phyloP scores from a whole-genome alignment of 164 flowering plant species.

The Nelumbo lutea region DNA sequence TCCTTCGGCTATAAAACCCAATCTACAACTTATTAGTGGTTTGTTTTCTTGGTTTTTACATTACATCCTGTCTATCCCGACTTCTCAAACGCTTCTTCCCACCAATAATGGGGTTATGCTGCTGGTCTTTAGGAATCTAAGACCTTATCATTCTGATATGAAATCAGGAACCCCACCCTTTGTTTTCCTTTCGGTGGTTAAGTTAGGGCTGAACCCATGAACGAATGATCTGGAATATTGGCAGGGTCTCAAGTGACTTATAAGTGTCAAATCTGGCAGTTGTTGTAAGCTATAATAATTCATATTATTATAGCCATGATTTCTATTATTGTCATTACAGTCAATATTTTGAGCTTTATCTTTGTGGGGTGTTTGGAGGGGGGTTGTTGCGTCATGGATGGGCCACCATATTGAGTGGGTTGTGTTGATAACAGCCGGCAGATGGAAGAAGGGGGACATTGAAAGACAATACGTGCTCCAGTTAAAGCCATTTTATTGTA shows the following conservation, averaged over 20 bases:
- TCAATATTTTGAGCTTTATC: not conserved
- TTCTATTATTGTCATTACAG: no score
- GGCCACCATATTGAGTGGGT: constrained; percentile 26
- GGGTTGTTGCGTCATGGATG: constrained; percentile 8
- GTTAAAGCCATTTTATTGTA: constrained; percentile 56
- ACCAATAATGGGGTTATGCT: no score
- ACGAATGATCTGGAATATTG: constrained; percentile 1
- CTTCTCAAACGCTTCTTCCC: no score
- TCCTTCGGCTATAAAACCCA: no score
- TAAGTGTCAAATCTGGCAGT: not conserved
- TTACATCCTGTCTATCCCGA: no score
- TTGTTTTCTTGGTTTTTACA: no score
- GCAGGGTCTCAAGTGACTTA: not conserved
- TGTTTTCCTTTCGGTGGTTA: not conserved
- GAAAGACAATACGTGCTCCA: constrained; percentile 46
- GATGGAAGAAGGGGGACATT: constrained; percentile 55
- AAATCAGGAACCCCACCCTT: not conserved
- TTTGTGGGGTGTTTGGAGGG: constrained; percentile 11
- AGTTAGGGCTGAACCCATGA: constrained; percentile 4
- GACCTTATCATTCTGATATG: no score
- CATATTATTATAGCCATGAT: not conserved
- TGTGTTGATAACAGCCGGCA: constrained; percentile 37
- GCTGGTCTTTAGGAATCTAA: no score
- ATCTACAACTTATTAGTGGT: no score
- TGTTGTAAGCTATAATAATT: not conserved